Evolutionary conservation across 768 basidiomycete genomes (phyloP).

Genomic region (Austroboletus festivus): DNA sequence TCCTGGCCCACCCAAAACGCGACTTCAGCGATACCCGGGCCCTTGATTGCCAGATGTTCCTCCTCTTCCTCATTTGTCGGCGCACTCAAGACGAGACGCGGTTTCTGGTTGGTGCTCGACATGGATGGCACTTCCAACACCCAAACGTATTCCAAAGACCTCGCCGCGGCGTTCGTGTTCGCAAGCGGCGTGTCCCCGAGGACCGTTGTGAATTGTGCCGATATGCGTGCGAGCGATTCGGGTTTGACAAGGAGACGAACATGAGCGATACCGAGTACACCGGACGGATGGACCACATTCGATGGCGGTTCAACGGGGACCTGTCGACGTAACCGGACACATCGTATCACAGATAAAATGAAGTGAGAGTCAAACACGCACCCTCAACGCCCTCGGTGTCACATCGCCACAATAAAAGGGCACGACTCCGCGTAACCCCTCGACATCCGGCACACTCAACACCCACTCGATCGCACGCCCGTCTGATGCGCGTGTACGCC

Average conservation of each 20-base stretch:
- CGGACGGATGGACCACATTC: constrained; percentile 50
- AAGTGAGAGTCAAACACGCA: too few relatives aligned
- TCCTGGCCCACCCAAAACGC: constrained; percentile 41
- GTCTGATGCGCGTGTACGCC: constrained; percentile 49
- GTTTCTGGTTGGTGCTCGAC: constrained; percentile 6
- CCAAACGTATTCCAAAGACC: constrained; percentile 34
- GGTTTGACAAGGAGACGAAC: constrained; percentile 41
- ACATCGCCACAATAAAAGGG: constrained; percentile 79
- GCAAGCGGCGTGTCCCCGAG: constrained; percentile 40
- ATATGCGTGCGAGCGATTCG: constrained; percentile 28
- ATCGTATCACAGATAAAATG: too few relatives aligned
- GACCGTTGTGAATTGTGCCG: constrained; percentile 45
- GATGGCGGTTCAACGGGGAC: constrained; percentile 48
- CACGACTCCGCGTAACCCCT: constrained; percentile 32
- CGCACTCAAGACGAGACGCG: constrained; percentile 36
- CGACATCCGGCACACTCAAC: constrained; percentile 40
- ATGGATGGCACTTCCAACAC: constrained; percentile 36
- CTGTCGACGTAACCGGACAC: too few relatives aligned
- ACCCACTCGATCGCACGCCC: constrained; percentile 59
- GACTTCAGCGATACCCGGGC: constrained; percentile 50
- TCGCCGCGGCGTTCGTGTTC: constrained; percentile 6
- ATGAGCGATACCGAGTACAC: constrained; percentile 47
- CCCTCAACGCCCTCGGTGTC: constrained; percentile 57
- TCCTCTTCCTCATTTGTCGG: constrained; percentile 37
- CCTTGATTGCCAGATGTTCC: constrained; percentile 26